A percentile compares a stretch with the other conserved stretches of the same genome.
Evolutionary conservation across 2,329 filamentous ascomycete species (phyloP).

Genomic region (Aspergillus piperis): DNA sequence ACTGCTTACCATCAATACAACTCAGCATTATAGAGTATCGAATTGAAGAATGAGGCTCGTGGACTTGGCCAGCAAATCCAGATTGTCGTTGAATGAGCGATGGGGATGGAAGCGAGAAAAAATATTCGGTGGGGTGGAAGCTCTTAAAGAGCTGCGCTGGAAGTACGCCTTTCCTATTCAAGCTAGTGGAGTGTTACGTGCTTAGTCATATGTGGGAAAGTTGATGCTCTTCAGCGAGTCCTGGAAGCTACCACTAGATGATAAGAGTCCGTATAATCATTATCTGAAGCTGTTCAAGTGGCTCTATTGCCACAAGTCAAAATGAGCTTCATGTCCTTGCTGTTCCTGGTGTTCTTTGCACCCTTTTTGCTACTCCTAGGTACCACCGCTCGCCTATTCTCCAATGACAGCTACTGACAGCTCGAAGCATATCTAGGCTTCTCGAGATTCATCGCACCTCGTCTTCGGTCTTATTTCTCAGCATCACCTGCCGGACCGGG

Average conservation of each 20-base stretch:
- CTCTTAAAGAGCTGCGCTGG: conserved; percentile 20
- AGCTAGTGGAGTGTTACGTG: background rate
- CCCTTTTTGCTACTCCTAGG: conserved; percentile 40
- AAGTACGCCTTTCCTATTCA: conserved; percentile 14
- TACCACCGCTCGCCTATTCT: conserved; percentile 10
- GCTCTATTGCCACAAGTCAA: background rate
- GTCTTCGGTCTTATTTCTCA: conserved; percentile 51
- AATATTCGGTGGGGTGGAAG: conserved; percentile 11
- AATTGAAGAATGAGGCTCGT: conserved; percentile 10
- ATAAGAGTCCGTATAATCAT: background rate
- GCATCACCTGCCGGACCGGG: conserved; percentile 48
- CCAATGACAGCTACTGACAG: conserved; percentile 23
- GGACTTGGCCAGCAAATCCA: conserved; percentile 34
- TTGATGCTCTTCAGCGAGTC: background rate
- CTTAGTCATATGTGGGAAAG: conserved; percentile 2
- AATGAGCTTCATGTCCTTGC: conserved; percentile 39
- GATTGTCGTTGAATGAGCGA: conserved; percentile 15
- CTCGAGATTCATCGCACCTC: conserved; percentile 58
- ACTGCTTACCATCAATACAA: conserved; percentile 34
- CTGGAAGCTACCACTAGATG: background rate
- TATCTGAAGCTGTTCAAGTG: background rate
- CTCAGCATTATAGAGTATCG: conserved; percentile 13
- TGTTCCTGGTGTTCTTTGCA: conserved; percentile 41
- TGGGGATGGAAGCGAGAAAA: background rate
- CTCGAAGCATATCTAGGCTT: conserved; percentile 52